Evolutionary conservation across 108 stramenopile genomes (phyloP).

Genomic region (Epipyxis sp.): DNA sequence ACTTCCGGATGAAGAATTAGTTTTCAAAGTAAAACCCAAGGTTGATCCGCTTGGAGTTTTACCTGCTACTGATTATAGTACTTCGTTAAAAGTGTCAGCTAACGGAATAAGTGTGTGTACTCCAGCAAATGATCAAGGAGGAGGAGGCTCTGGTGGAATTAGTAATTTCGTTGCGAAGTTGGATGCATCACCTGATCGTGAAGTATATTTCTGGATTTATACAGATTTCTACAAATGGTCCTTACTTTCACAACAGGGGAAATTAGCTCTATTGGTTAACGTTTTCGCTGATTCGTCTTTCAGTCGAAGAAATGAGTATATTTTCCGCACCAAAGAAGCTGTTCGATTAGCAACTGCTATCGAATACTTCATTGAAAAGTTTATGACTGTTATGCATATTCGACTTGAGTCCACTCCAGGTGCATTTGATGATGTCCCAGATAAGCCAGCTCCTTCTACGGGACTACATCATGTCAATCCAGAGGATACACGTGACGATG

Average conservation of each 20-base stretch:
- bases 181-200: not conserved
- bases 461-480: not conserved
- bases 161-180: too few species aligned
- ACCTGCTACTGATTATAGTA: slow-evolving; percentile 39
- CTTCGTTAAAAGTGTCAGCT: slow-evolving; percentile 43
- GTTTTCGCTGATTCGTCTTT: slow-evolving; percentile 46
- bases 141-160: too few species aligned
- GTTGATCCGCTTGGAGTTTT: not conserved
- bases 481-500: slow-evolving; percentile 15
- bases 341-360: slow-evolving; percentile 49
- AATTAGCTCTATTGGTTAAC: slow-evolving; percentile 40
- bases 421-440: slow-evolving; percentile 3
- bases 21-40: slow-evolving; percentile 46
- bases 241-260: slow-evolving; percentile 31
- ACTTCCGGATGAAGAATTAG: slow-evolving; percentile 50
- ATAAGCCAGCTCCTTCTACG: slow-evolving; percentile 20
- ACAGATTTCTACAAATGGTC: slow-evolving; percentile 64
- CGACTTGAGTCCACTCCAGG: slow-evolving; percentile 37
- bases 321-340: slow-evolving; percentile 37
- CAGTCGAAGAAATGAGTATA: slow-evolving; percentile 42
- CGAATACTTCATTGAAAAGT: slow-evolving; percentile 61
- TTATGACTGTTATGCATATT: slow-evolving; percentile 59
- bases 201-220: slow-evolving; percentile 53
- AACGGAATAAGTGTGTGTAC: slow-evolving; percentile 41
- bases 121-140: slow-evolving; percentile 12